A percentile compares a stretch with the other conserved stretches of the same genome.
Conservation (phyloP, 2,329 filamentous ascomycete species). For the Epichloe brachyelytri region DNA sequence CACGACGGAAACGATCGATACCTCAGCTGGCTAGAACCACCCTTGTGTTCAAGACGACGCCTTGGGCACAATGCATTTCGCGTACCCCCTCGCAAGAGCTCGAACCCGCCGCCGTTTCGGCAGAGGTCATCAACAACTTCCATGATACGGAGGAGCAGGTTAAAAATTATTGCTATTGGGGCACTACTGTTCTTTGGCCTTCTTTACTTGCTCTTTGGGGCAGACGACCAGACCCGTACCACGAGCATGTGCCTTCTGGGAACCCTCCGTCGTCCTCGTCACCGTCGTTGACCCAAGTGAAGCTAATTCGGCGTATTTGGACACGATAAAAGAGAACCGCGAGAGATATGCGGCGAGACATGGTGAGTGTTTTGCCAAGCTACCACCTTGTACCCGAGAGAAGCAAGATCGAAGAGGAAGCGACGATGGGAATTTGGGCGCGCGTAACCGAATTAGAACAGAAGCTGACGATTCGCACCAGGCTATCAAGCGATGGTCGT, state of each 20-base stretch:
- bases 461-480: not conserved
- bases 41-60: not conserved
- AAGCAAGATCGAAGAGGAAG: not conserved
- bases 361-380: constrained; percentile 40
- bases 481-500: constrained; percentile 71
- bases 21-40: not conserved
- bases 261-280: constrained; percentile 60
- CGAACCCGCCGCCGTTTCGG: constrained; percentile 59
- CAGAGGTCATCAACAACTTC: constrained; percentile 43
- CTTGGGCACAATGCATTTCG: constrained; percentile 62
- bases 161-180: constrained; percentile 44
- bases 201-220: constrained; percentile 45
- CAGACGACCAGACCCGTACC: constrained; percentile 17
- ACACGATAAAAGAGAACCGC: constrained; percentile 69
- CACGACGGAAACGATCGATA: not conserved
- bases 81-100: constrained; percentile 78
- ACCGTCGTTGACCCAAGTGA: constrained; percentile 63
- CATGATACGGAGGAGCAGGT: constrained; percentile 45
- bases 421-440: not conserved
- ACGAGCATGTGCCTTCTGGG: constrained; percentile 33
- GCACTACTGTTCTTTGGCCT: constrained; percentile 42
- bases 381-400: not conserved
- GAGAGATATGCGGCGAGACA: constrained; percentile 74
- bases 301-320: constrained; percentile 53
- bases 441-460: not conserved